Conservation (phyloP, 805 yeast genomes). For the Priceomyces castillae region DNA sequence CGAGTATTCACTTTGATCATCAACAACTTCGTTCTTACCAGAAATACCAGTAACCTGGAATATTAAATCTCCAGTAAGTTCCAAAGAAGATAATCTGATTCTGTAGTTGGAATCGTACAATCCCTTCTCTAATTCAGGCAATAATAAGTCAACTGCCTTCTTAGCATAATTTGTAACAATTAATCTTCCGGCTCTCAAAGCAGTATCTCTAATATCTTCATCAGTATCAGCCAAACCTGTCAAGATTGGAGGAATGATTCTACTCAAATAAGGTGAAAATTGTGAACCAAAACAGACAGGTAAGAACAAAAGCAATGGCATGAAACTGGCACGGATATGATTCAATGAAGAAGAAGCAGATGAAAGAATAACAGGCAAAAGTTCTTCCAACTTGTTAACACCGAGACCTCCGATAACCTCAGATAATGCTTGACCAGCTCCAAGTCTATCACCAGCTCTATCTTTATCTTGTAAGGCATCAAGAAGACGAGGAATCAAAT, state of each 20-base stretch:
- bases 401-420: constrained; percentile 95
- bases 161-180: constrained; percentile 88
- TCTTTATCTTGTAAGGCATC: constrained; percentile 72
- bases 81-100: constrained; percentile 90
- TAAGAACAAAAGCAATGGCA: constrained; percentile 82
- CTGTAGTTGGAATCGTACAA: constrained; percentile 77
- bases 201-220: constrained; percentile 83
- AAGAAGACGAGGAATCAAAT: constrained; percentile 75
- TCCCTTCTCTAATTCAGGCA: constrained; percentile 93
- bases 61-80: constrained; percentile 89
- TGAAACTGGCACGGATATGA: constrained; percentile 84
- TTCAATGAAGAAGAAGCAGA: constrained; percentile 67
- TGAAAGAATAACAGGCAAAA: constrained; percentile 74
- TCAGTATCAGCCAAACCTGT: constrained; percentile 87
- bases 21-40: constrained; percentile 68
- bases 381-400: constrained; percentile 77
- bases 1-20: constrained; percentile 46
- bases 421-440: constrained; percentile 94
- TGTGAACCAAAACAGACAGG: constrained; percentile 94
- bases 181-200: constrained; percentile 89
- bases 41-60: constrained; percentile 92
- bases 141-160: constrained; percentile 85
- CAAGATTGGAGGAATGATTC: constrained; percentile 87
- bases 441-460: constrained; percentile 87
- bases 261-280: constrained; percentile 82